Conservation (phyloP, 1,139 yeast genomes). For the Eremothecium coryli region DNA sequence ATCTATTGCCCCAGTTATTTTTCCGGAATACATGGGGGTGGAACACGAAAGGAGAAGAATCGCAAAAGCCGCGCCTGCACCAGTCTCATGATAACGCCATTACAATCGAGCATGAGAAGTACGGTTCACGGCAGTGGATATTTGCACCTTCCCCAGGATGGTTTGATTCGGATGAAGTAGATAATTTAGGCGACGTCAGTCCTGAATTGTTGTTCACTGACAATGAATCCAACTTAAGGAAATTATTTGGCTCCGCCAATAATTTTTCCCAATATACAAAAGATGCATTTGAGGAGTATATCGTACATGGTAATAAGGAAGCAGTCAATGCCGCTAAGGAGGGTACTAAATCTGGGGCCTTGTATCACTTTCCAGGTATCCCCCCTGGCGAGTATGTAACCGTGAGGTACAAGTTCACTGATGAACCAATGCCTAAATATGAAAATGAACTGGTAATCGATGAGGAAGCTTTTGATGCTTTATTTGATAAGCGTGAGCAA, state of each 20-base stretch:
- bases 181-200: slow-evolving; percentile 56
- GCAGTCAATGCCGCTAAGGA: slow-evolving; percentile 58
- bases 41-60: slow-evolving; percentile 47
- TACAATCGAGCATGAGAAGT: slow-evolving; percentile 57
- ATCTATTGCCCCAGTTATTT: slow-evolving; percentile 75
- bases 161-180: slow-evolving; percentile 36
- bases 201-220: slow-evolving; percentile 78
- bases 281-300: slow-evolving; percentile 84
- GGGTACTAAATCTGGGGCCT: slow-evolving; percentile 77
- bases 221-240: slow-evolving; percentile 71
- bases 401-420: slow-evolving; percentile 65
- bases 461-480: slow-evolving; percentile 66
- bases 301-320: slow-evolving; percentile 50
- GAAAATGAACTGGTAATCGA: slow-evolving; percentile 46
- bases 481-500: slow-evolving; percentile 67
- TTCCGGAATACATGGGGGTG: slow-evolving; percentile 93
- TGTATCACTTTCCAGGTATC: slow-evolving; percentile 72
- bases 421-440: slow-evolving; percentile 19
- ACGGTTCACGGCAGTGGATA: slow-evolving; percentile 61
- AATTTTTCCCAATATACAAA: slow-evolving; percentile 49
- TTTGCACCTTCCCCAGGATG: slow-evolving; percentile 89
- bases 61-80: slow-evolving; percentile 44
- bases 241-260: slow-evolving; percentile 58
- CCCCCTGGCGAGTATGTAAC: slow-evolving; percentile 89
- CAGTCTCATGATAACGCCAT: slow-evolving; percentile 37